Evolutionary conservation across 768 basidiomycete genomes (phyloP), one percentile per base, ranked within the genome.

Genomic region (Erythrobasidium yunnanense): DNA sequence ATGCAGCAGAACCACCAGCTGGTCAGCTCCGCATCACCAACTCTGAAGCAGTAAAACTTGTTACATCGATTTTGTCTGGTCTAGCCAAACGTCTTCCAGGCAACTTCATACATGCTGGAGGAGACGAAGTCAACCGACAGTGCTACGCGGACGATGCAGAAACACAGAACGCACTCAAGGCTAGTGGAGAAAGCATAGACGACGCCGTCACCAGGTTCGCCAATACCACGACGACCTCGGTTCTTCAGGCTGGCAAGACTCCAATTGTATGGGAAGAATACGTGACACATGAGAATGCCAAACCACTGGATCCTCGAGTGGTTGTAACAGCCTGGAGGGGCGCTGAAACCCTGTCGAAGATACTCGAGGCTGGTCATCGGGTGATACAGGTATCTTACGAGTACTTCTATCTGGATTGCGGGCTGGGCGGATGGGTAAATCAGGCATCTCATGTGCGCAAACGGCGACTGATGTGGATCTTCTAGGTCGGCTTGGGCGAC

Each of bases 241-340:
- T 90, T 51, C 77, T 74, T 6, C 75, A 76, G 0, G 71, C 80
- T 1, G 84, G 84, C 0, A 90, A 90, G 77, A 85, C 81, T 0
- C 84, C 87, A 1, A 83, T 89, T 32, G 87, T 90, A 4, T 90
- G 87, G 86, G 84, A 90, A 80, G 86, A 87, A 25, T 33, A 22
- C 5, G 55, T 38, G 33, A 25, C 45, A n/a, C 33, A 38, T 4
- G 32, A 57, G 18, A 35, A 57, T 13, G 34, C 27, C 22, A 27
- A 35, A 15, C 55, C 55, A 18, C 22, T 57, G 32, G 15, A 57
- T 46, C 15, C 29, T 15, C 22, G 38, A 4, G 29, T 27, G 4
- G 45, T 57, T 27, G 55, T 57, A 20, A 57, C 25, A 17, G 55
- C 55, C 15, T 57, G 55, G 55, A 32, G 32, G 45, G 55, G 55